Base-by-base conservation (phyloP, 805 yeast genomes). In the Candida morakotiae region DNA sequence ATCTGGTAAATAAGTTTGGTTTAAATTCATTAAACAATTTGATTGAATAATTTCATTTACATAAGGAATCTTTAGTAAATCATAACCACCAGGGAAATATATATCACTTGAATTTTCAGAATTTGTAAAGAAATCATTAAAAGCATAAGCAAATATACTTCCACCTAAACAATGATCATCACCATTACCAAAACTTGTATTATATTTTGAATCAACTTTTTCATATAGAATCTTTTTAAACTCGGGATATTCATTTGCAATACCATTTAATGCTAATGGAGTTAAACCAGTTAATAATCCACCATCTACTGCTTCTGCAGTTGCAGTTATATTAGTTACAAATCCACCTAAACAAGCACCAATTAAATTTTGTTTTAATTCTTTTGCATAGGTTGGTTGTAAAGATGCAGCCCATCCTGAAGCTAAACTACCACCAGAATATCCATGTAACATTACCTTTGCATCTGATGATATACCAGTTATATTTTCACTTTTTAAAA, bases 401-500 rank as follows among this genome's bases (percentile, higher is more conserved):
- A 61, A 43, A 7, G 58, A 51, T 3, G 63, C 57, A 10, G 67
- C 68, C 70, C 70, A 65, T 5, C 62, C 55, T 13, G 61, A 36
- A 10, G 70, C 65, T 21, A 63, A 40, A 1, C 65, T 50, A 8
- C 69, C 70, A n/a, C 71, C 71, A 3, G 66, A 59, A 36, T 58
- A 65, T 0, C 71, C 71, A 62, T 62, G 61, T 31, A 64, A 21
- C 9, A 44, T 46, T 3, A 52, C 44, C 16, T 46, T 41, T 9
- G 58, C 57, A 37, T 47, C 45, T 4, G 40, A 9, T 2, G 40
- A 25, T 9, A 55, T 22, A 2, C 58, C 57, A 7, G 60, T 54
- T 5, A 40, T 21, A 22, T 45, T 40, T 3, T 19, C 31, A 21
- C 46, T 37, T 1, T 38, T 26, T 24, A 63, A 45, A 1, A 51